Conservation (phyloP, 2,329 filamentous ascomycete species). For the Arthroderma sp. region DNA sequence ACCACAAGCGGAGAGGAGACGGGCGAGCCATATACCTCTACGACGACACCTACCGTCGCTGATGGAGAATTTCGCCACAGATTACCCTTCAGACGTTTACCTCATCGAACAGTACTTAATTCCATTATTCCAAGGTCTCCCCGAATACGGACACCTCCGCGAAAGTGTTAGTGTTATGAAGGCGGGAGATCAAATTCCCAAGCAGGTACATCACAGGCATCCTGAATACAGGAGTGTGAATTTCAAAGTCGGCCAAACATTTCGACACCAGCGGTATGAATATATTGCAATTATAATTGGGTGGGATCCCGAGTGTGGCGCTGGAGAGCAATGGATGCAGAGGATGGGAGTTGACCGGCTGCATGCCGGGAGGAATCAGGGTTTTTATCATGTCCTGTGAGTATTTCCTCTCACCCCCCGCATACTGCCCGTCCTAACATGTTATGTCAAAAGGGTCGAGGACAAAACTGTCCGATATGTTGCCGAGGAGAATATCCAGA, state of each 20-base stretch:
- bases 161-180: constrained; percentile 44
- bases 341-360: constrained; percentile 50
- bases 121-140: constrained; percentile 43
- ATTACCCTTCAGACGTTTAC: constrained; percentile 58
- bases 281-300: constrained; percentile 75
- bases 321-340: constrained; percentile 49
- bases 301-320: constrained; percentile 57
- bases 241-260: constrained; percentile 69
- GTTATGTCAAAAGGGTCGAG: constrained; percentile 38
- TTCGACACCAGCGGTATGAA: constrained; percentile 65
- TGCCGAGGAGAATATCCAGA: constrained; percentile 65
- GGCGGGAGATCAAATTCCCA: constrained; percentile 42
- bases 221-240: constrained; percentile 35
- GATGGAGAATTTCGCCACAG: constrained; percentile 48
- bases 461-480: constrained; percentile 61
- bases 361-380: constrained; percentile 48
- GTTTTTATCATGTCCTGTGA: constrained; percentile 80
- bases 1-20: constrained; percentile 16
- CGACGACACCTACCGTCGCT: constrained; percentile 52
- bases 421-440: constrained; percentile 8
- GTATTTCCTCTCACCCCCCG: constrained; percentile 27
- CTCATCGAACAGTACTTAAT: constrained; percentile 56
- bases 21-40: constrained; percentile 35
- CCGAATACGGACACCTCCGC: constrained; percentile 41
- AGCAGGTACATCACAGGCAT: constrained; percentile 29